Evolutionary conservation across 805 yeast species (phyloP).

Genomic region (Nematodospora valgi): DNA sequence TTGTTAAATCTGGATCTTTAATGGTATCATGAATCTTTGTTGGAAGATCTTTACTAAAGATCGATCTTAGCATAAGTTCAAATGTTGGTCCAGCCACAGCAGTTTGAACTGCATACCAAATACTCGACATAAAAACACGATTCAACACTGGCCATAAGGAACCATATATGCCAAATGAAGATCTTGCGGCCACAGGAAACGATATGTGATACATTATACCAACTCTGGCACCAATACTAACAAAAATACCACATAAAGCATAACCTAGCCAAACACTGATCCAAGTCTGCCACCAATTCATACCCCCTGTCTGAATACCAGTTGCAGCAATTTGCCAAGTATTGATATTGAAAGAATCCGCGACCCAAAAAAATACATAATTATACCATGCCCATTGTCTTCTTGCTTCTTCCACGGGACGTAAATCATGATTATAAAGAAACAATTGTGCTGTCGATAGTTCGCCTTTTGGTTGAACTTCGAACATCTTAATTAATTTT

Average conservation of each 20-base stretch:
- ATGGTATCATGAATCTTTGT: conserved; percentile 63
- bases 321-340: conserved; percentile 92
- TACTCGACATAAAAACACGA: conserved; percentile 81
- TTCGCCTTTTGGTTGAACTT: conserved; percentile 23
- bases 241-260: conserved; percentile 62
- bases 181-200: conserved; percentile 78
- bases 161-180: conserved; percentile 85
- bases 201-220: conserved; percentile 81
- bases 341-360: conserved; percentile 85
- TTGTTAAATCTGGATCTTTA: conserved; percentile 57
- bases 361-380: conserved; percentile 78
- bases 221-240: conserved; percentile 67
- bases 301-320: conserved; percentile 65
- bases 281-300: conserved; percentile 93
- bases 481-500: conserved; percentile 2
- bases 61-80: conserved; percentile 66
- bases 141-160: conserved; percentile 85
- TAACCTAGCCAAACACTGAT: conserved; percentile 86
- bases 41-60: conserved; percentile 65
- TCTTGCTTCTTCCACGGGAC: conserved; percentile 71
- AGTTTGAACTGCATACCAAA: conserved; percentile 87
- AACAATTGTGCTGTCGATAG: conserved; percentile 60
- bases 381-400: conserved; percentile 87
- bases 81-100: conserved; percentile 85
- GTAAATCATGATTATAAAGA: conserved; percentile 69